Evolutionary conservation across 2,329 filamentous ascomycete species (phyloP).

Genomic region (Xylaria sp.): DNA sequence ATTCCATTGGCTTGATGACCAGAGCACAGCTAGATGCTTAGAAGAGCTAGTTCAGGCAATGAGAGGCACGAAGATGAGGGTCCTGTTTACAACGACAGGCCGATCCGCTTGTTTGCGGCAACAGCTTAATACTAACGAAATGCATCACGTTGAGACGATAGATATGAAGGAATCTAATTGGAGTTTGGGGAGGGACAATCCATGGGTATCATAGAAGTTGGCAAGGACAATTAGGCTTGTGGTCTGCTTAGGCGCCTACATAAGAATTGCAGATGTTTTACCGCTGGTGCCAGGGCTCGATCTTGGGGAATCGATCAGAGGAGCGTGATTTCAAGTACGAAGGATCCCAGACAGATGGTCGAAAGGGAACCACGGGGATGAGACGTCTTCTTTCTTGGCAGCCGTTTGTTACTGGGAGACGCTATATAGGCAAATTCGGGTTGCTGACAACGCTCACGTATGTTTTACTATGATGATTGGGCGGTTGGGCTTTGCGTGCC

Average conservation of each 20-base stretch:
- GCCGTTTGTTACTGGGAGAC: background rate
- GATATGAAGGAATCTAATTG: constrained; percentile 13
- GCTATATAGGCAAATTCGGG: background rate
- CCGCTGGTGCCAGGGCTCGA: background rate
- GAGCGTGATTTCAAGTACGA: constrained; percentile 3
- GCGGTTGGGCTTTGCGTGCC: too few relatives aligned
- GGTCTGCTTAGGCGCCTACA: constrained; percentile 1
- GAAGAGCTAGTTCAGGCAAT: constrained; percentile 31
- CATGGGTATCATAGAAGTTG: background rate
- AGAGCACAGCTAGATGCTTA: constrained; percentile 22
- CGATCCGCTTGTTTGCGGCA: constrained; percentile 29
- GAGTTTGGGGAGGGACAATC: constrained; percentile 9
- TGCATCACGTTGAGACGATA: constrained; percentile 10
- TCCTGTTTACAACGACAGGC: constrained; percentile 33
- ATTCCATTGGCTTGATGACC: constrained; percentile 33
- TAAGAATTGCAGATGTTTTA: constrained; percentile 1
- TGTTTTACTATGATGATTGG: too few relatives aligned
- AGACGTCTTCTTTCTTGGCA: constrained; percentile 6
- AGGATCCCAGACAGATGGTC: background rate
- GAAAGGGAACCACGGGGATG: background rate
- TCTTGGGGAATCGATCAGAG: background rate
- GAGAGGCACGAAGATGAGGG: constrained; percentile 26
- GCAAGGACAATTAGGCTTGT: too few relatives aligned
- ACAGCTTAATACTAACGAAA: constrained; percentile 18
- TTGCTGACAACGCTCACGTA: too few relatives aligned